Evolutionary conservation across 257 asterid species (phyloP).

Genomic region (Misopates orontium): DNA sequence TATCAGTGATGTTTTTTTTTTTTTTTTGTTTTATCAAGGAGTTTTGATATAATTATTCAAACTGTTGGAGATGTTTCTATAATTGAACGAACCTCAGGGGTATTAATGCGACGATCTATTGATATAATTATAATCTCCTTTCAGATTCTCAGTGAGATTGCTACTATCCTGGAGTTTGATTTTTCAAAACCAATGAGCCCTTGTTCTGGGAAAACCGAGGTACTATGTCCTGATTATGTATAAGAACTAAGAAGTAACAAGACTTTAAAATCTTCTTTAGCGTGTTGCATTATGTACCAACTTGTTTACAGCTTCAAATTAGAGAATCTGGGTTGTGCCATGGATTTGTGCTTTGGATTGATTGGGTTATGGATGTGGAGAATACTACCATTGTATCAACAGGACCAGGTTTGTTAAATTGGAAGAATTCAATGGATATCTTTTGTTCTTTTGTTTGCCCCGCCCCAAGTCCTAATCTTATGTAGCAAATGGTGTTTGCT

Average conservation of each 20-base stretch:
- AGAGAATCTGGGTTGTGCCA: slow-evolving; percentile 68
- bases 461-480: not conserved
- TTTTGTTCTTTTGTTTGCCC: not conserved
- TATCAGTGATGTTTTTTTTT: no score
- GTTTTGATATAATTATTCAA: not conserved
- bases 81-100: not conserved
- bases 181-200: slow-evolving; percentile 59
- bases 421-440: not conserved
- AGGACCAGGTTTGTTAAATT: slow-evolving; percentile 69
- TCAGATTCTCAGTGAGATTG: slow-evolving; percentile 68
- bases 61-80: not conserved
- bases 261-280: not conserved
- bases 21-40: not conserved
- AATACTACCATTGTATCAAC: slow-evolving; percentile 49
- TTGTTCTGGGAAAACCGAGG: slow-evolving; percentile 79
- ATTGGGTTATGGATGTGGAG: slow-evolving; percentile 69
- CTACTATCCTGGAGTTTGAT: slow-evolving; percentile 78
- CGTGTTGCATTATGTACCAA: slow-evolving; percentile 12
- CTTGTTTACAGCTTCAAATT: slow-evolving; percentile 55
- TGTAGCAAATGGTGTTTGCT: slow-evolving; percentile 2
- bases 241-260: not conserved
- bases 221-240: slow-evolving; percentile 26
- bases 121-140: slow-evolving; percentile 2
- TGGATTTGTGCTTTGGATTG: slow-evolving; percentile 89
- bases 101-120: not conserved